Base-by-base conservation (phyloP, 768 basidiomycete genomes). In the Russula sp. region DNA sequence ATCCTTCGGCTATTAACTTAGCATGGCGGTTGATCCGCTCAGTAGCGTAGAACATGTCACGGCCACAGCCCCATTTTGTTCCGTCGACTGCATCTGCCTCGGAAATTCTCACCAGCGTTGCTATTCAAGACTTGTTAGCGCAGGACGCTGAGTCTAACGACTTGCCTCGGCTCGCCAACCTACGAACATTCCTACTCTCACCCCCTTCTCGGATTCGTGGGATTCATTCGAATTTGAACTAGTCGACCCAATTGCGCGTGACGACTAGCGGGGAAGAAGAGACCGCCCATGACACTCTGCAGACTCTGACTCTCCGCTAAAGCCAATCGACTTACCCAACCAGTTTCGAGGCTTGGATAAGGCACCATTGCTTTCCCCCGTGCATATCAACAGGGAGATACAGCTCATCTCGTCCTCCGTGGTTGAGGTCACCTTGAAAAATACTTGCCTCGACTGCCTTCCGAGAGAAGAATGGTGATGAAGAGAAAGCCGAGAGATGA, bases 51-150 rank as follows among this genome's bases (percentile, higher is more conserved):
- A 52, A 51, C 26, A 22, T 54, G 57, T 30, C 20, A 20, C 46
- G 1, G 22, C 54, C 34, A 22, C 48, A n/a, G 34, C 59, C 64
- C 16, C 60, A 56, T 28, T 65, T 65, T 38, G 64, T 61, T 32
- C 54, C n/a, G 48, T 51, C 64, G 10, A 65, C 64, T 34, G 64
- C 59, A 20, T 61, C 64, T 24, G 59, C 59, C 20, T 50, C 59
- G 5, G 64, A 65, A 18, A 44, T 65, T 13, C 55, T 65, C 38
- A 50, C 55, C 48, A 56, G 57, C 22, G 54, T 65, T n/a, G 59
- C 54, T 4, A 20, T 65, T 20, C 64, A 61, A 57, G 54, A 65
- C 54, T 49, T 44, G 48, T 20, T 65, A 11, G 59, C 46, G 8
- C 49, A 51, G 2, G 54, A 61, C 8, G 44, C 26, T 1, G 20